Conservation (phyloP, 371 early-diverging fungal species). For the Mortierella sp. region DNA sequence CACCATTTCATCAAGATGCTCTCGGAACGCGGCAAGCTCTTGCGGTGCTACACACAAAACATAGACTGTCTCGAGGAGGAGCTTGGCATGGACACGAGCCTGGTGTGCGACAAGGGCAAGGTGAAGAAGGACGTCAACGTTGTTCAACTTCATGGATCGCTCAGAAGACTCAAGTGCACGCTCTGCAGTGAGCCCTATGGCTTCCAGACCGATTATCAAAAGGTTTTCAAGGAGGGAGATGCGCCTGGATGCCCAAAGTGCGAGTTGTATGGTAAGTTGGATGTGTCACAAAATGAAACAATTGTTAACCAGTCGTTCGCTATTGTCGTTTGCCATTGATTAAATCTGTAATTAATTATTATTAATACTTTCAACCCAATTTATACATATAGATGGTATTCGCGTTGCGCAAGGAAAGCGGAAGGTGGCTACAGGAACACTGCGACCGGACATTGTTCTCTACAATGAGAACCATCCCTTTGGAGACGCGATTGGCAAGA, state of each 20-base stretch:
- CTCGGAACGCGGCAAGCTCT: constrained; percentile 77
- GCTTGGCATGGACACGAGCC: constrained; percentile 63
- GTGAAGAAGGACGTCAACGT: constrained; percentile 65
- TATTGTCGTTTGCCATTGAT: background rate
- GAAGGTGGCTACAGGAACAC: constrained; percentile 81
- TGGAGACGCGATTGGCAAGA: constrained; percentile 87
- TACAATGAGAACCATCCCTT: constrained; percentile 97
- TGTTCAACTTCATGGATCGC: constrained; percentile 94
- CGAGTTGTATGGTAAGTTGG: constrained; percentile 57
- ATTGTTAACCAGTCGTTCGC: background rate
- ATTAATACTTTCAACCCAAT: background rate
- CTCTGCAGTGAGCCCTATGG: constrained; percentile 77
- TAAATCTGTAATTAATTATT: background rate
- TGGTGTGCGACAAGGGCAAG: constrained; percentile 52
- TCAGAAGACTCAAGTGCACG: constrained; percentile 89
- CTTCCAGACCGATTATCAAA: constrained; percentile 68
- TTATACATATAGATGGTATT: constrained; percentile 36
- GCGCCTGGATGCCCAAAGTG: constrained; percentile 90
- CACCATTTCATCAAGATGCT: constrained; percentile 91
- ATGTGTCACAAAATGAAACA: constrained; percentile 1
- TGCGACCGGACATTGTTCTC: constrained; percentile 97
- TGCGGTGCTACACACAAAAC: constrained; percentile 98
- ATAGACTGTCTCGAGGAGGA: constrained; percentile 95
- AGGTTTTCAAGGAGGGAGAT: constrained; percentile 76
- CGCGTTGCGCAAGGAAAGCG: constrained; percentile 84